Evolutionary conservation across 257 asterid species (phyloP).

Genomic region (Nicotiana obtusifolia): DNA sequence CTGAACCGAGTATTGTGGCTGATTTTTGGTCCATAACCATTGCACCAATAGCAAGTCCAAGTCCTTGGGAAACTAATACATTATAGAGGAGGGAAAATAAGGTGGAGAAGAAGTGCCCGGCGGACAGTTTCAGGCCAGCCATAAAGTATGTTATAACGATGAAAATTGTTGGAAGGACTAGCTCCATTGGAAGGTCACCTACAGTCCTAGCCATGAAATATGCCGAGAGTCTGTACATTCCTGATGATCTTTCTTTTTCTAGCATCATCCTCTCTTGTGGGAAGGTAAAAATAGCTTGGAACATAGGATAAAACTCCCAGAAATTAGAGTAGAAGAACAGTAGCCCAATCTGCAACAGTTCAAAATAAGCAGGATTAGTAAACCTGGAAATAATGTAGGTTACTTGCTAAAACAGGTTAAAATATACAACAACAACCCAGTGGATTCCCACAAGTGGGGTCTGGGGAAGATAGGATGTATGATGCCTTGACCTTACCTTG

Average conservation of each 20-base stretch:
- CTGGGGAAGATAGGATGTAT: too few species aligned
- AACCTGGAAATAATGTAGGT: too few species aligned
- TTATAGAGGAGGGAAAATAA: constrained; percentile 36
- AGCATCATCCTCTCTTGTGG: constrained; percentile 67
- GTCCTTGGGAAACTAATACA: constrained; percentile 57
- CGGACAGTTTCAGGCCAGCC: constrained; percentile 54
- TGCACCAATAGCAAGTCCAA: constrained; percentile 81
- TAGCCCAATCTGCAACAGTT: constrained; percentile 49
- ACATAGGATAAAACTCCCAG: constrained; percentile 79
- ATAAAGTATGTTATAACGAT: constrained; percentile 60
- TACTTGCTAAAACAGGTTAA: too few species aligned
- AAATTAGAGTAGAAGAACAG: constrained; percentile 53
- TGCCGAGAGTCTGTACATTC: constrained; percentile 77
- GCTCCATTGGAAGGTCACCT: constrained; percentile 76
- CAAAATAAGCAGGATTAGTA: background rate
- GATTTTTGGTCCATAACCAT: constrained; percentile 49
- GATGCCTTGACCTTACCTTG: too few species aligned
- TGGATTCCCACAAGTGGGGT: too few species aligned
- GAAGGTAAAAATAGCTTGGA: constrained; percentile 71
- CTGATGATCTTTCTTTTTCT: constrained; percentile 65
- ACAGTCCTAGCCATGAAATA: constrained; percentile 70
- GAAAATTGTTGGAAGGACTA: constrained; percentile 64
- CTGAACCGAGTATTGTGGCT: constrained; percentile 51
- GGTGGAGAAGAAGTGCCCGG: constrained; percentile 35
- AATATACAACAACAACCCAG: too few species aligned